Evolutionary conservation across 202 grass and related monocot species (phyloP).

Genomic region (Zizania palustris): DNA sequence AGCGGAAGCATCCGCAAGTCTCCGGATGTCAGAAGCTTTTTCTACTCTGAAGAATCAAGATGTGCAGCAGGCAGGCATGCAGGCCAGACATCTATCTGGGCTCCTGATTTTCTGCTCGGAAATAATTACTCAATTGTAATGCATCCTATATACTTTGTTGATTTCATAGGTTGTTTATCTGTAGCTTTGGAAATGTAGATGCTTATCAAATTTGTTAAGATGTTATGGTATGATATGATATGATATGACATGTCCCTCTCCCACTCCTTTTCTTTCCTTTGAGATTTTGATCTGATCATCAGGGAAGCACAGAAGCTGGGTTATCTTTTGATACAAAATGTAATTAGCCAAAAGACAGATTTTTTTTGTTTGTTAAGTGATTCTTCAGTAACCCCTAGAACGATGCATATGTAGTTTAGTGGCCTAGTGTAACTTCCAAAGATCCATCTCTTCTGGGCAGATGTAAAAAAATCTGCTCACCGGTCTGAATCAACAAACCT

Average conservation of each 20-base stretch:
- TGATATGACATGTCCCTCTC: not conserved
- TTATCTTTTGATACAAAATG: slow-evolving; percentile 1
- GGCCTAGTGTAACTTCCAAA: slow-evolving; percentile 21
- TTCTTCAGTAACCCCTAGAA: slow-evolving; percentile 12
- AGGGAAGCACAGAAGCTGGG: not conserved
- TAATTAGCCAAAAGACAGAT: not conserved
- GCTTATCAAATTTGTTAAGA: slow-evolving; percentile 5
- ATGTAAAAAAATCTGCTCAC: not conserved
- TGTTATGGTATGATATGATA: slow-evolving; percentile 1
- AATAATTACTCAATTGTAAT: slow-evolving; percentile 55
- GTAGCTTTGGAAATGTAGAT: slow-evolving; percentile 16
- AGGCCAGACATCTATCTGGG: slow-evolving; percentile 24
- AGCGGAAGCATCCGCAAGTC: not conserved
- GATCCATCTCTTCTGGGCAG: not conserved
- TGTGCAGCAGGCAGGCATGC: not conserved
- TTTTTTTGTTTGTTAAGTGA: not conserved
- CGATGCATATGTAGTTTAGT: not conserved
- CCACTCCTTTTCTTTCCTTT: not conserved
- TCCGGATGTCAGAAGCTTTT: not conserved
- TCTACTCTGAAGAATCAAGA: not conserved
- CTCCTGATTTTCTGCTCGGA: slow-evolving; percentile 6
- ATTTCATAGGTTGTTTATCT: slow-evolving; percentile 22
- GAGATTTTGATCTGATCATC: not conserved
- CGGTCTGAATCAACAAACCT: not conserved
- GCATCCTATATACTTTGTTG: slow-evolving; percentile 12